Base-by-base conservation (phyloP, 2,329 filamentous ascomycete genomes). In the Ascosphaera acerosa region DNA sequence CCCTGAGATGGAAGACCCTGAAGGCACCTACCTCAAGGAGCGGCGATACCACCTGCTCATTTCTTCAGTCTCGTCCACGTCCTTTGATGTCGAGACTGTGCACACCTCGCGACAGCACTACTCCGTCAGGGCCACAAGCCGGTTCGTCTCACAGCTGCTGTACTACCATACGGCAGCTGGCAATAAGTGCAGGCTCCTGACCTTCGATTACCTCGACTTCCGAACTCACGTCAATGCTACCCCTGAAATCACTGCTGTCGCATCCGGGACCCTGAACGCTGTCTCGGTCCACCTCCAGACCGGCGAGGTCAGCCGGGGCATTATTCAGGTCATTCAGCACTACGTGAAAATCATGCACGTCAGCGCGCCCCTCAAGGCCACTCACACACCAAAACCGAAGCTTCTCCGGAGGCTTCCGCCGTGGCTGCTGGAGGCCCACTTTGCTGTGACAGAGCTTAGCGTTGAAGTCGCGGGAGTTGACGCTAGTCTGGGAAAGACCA, bases 1-100 rank as follows among this genome's bases (percentile, higher is more conserved):
- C 3, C 82, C 82, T 4, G 72, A 84, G 0, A 67, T 87, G 37
- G 66, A 74, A 36, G 48, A 54, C 30, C 50, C 57, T 4, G 46
- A 47, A 3, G n/a, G n/a, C n/a, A n/a, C n/a, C n/a, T 51, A 54
- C 32, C 51, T 51, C 25, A 65, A 70, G 16, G 62, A 69, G 0
- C 77, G 81, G 36, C 82, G 94, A 40, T 94, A 87, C 41, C 87
- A 97, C 45, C 62, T 97, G 18, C 75, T 97, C 28, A 91, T 97
- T 30, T 91, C 80, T 1, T 87, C 81, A 2, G 78, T 91, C 7
- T 94, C 89, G 0, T 91, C 84, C 0, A 69, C 94, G 22, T 90
- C 84, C 0, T 56, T 94, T 15, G 87, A 97, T 43, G 64, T 90
- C 30, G 87, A 97, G 45, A 91, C 87, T 0, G 91, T 81, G n/a